Evolutionary conservation across 768 basidiomycete species (phyloP).

Genomic region (Pisolithus microcarpus): DNA sequence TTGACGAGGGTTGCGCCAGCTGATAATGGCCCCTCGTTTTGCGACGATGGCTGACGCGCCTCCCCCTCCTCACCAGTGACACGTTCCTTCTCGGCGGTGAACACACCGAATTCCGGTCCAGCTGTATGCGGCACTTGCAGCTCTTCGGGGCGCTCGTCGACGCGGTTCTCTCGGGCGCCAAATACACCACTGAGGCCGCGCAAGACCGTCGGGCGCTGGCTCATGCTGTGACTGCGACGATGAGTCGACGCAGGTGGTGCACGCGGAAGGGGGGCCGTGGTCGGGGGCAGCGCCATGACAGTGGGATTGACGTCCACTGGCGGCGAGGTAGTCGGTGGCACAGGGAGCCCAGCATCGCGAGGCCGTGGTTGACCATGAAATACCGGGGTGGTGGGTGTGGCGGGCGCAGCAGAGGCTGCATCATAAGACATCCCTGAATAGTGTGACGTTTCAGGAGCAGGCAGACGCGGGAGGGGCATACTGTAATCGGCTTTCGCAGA

Average conservation of each 20-base stretch:
- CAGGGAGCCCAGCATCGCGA: slow-evolving; percentile 51
- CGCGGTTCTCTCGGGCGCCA: slow-evolving; percentile 32
- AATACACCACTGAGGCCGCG: slow-evolving; percentile 59
- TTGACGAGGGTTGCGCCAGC: slow-evolving; percentile 68
- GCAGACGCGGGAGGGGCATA: slow-evolving; percentile 76
- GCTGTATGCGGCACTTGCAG: slow-evolving; percentile 50
- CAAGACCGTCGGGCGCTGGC: slow-evolving; percentile 53
- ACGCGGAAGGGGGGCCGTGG: slow-evolving; percentile 40
- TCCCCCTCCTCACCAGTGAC: slow-evolving; percentile 17
- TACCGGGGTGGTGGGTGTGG: slow-evolving; percentile 51
- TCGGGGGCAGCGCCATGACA: slow-evolving; percentile 18
- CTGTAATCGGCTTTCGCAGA: slow-evolving; percentile 61
- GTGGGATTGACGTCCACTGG: slow-evolving; percentile 21
- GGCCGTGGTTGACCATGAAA: slow-evolving; percentile 62
- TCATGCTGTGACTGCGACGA: slow-evolving; percentile 76
- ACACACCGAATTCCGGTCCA: slow-evolving; percentile 55
- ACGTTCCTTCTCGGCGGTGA: slow-evolving; percentile 36
- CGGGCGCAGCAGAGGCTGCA: slow-evolving; percentile 29
- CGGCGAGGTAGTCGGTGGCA: slow-evolving; percentile 29
- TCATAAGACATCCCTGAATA: slow-evolving; percentile 82
- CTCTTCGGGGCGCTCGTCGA: slow-evolving; percentile 38
- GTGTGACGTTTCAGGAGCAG: slow-evolving; percentile 75
- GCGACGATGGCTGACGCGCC: slow-evolving; percentile 10
- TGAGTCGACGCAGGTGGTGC: slow-evolving; percentile 76
- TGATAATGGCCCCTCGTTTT: slow-evolving; percentile 31